Base-by-base conservation (phyloP, 495 filamentous ascomycete genomes). In the Delitschia confertaspora region DNA sequence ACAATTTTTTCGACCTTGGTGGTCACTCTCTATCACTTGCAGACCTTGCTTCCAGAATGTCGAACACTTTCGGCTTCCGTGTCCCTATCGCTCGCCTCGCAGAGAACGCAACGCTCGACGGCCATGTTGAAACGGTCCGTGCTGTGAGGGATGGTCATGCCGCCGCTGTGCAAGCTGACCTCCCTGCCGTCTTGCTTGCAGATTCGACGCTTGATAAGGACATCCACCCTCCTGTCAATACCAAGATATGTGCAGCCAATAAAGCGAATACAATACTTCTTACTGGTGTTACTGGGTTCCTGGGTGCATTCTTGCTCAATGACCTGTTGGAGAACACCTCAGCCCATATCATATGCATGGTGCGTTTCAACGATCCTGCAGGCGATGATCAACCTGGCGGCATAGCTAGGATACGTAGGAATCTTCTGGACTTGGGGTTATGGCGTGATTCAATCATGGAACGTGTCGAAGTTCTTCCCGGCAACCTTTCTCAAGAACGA, bases 1-100 rank as follows among this genome's bases (percentile, higher is more conserved):
- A 80, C 48, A 74, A 74, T 48, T 83, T 82, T 60, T 83, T 83
- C 52, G 78, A 81, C 47, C 57, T 82, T 3, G 79, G 79, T n/a
- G 79, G 79, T 1, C 79, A 83, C 59, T 80, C 76, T 7, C 60
- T 83, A 47, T 75, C 74, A n/a, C 66, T 83, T 24, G 79, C 78
- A 0, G 76, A 80, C 34, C 69, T 82, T 11, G 70, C 77, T 14
- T 73, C 72, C 3, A 68, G 69, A 37, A 45, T 82, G 2, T 74
- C 76, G 0, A 66, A 67, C 33, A 66, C 66, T 6, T 80, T 78
- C 51, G 78, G 76, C 11, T 76, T 83, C 56, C 67, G 72, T 7
- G 66, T 83, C 2, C 70, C 75, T 4, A 70, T 83, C 26, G 72
- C 70, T 33, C 72, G 72, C 29, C 72, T 83, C 25, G 78, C 76